Conservation (phyloP, 1,284 basidiomycete genomes). For the Bjerkandera adusta region DNA sequence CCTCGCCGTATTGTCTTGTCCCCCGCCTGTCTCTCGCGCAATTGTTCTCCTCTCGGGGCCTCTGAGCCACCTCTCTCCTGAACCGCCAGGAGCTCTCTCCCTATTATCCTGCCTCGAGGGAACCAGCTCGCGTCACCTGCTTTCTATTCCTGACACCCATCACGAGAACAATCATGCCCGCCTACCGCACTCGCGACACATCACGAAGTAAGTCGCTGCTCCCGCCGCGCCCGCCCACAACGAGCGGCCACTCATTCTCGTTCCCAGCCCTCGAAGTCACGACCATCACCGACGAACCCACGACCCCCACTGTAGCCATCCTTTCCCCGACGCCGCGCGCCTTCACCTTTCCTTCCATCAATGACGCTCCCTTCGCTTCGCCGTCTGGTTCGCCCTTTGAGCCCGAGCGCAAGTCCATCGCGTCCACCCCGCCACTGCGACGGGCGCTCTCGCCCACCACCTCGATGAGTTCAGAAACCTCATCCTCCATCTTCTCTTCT, state of each 20-base stretch:
- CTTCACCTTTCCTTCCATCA: slow-evolving; percentile 64
- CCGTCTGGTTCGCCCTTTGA: slow-evolving; percentile 68
- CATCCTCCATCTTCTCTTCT: slow-evolving; percentile 35
- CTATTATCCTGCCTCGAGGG: slow-evolving; percentile 32
- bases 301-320: slow-evolving; percentile 59
- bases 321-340: slow-evolving; percentile 76
- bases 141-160: slow-evolving; percentile 27
- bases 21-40: slow-evolving; percentile 59
- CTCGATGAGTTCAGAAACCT: slow-evolving; percentile 44
- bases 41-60: slow-evolving; percentile 50
- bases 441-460: slow-evolving; percentile 43
- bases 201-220: slow-evolving; percentile 50
- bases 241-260: slow-evolving; percentile 26
- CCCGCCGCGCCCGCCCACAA: slow-evolving; percentile 12
- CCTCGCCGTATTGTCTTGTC: slow-evolving; percentile 54
- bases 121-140: slow-evolving; percentile 27
- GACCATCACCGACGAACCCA: slow-evolving; percentile 59
- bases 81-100: slow-evolving; percentile 25
- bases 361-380: slow-evolving; percentile 63
- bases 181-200: slow-evolving; percentile 70
- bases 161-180: slow-evolving; percentile 63
- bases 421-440: slow-evolving; percentile 41
- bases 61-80: slow-evolving; percentile 36
- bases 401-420: slow-evolving; percentile 56
- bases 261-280: slow-evolving; percentile 63